A percentile compares a stretch with the other conserved stretches of the same genome.
phyloP scores from a whole-genome alignment of 352 stramenopile species.

The Phytophthora lateralis region DNA sequence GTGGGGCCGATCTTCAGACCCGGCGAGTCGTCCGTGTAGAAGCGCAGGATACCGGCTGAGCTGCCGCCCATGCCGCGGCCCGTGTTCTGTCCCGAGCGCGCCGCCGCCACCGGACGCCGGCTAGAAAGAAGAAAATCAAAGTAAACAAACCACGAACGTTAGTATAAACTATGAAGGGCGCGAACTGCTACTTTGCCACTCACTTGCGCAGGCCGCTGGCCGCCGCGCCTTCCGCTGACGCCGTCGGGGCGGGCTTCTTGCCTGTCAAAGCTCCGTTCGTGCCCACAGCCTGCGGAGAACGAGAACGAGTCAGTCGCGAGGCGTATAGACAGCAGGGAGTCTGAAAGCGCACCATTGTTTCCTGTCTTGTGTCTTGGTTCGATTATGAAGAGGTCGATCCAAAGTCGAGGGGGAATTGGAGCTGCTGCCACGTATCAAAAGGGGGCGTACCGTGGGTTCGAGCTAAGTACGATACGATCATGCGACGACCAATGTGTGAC shows the following conservation, averaged over 20 bases:
- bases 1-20: constrained; percentile 96
- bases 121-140: background rate
- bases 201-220: constrained; percentile 71
- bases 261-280: constrained; percentile 43
- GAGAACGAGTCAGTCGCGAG: background rate
- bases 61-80: constrained; percentile 85
- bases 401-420: constrained; percentile 19
- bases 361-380: constrained; percentile 20
- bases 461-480: background rate
- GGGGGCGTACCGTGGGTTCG: background rate
- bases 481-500: background rate
- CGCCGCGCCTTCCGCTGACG: constrained; percentile 62
- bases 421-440: constrained; percentile 38
- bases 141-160: background rate
- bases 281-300: constrained; percentile 37
- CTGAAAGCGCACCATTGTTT: constrained; percentile 22
- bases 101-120: constrained; percentile 57
- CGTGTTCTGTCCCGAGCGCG: constrained; percentile 62
- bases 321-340: background rate
- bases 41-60: constrained; percentile 94
- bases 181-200: constrained; percentile 26
- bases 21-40: constrained; percentile 97
- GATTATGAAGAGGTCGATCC: constrained; percentile 26
- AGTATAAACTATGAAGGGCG: background rate
- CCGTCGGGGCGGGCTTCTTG: constrained; percentile 77